Percentiles rank a stretch among this genome's conserved stretches.
Evolutionary conservation across 225 moss, liverwort and hornwort species (phyloP).

Genomic region (Lunularia cruciata): DNA sequence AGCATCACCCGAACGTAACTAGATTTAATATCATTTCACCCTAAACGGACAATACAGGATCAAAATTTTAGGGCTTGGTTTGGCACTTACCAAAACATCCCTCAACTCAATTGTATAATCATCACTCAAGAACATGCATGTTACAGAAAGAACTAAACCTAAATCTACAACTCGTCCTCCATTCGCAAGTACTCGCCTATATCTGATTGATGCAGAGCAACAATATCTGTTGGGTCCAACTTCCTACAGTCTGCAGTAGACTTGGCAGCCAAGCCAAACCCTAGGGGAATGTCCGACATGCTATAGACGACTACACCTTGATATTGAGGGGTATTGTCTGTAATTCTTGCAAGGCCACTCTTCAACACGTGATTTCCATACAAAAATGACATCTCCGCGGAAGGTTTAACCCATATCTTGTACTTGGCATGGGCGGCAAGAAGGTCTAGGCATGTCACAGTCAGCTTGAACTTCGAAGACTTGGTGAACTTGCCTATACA

Average conservation of each 20-base stretch:
- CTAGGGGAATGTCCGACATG: constrained; percentile 84
- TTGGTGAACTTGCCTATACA: constrained; percentile 88
- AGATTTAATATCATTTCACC: no score
- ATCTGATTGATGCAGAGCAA: constrained; percentile 78
- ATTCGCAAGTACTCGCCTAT: constrained; percentile 80
- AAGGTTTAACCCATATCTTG: constrained; percentile 88
- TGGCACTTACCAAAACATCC: not conserved
- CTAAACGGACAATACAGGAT: not conserved
- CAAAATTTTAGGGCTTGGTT: constrained; percentile 1
- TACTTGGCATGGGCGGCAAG: constrained; percentile 79
- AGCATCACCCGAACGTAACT: no score
- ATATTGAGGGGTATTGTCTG: constrained; percentile 75
- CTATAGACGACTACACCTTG: constrained; percentile 82
- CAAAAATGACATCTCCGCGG: constrained; percentile 78
- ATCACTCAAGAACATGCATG: not conserved
- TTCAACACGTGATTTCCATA: constrained; percentile 80
- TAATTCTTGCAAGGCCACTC: constrained; percentile 78
- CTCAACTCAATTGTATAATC: not conserved
- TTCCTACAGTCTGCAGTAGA: constrained; percentile 84
- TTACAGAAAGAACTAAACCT: not conserved
- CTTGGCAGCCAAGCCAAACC: constrained; percentile 85
- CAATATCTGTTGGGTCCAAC: constrained; percentile 82
- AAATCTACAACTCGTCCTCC: constrained; percentile 77
- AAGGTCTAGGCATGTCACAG: constrained; percentile 71
- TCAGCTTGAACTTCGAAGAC: constrained; percentile 76